These are phyloP conservation scores for Darksidea phi DNA, from an alignment of 495 filamentous ascomycete species.

Conservation along the genomic window DNA sequence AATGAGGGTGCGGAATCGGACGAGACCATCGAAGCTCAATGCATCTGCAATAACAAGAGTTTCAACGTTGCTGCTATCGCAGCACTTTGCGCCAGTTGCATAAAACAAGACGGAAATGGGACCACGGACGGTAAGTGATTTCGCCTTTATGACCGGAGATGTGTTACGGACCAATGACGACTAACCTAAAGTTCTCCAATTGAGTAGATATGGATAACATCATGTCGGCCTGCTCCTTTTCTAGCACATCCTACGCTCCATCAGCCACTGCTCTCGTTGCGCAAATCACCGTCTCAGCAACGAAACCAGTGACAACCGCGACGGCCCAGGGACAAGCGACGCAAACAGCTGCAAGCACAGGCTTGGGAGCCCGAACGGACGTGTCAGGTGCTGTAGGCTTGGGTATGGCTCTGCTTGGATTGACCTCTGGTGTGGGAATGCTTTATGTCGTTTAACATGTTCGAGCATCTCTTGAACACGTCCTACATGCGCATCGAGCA, in stretches of 20 bases:
- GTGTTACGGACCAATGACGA: neutral
- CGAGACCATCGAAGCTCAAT: neutral
- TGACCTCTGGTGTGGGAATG: neutral
- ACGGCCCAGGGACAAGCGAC: neutral
- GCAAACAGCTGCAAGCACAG: neutral
- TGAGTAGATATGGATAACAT: slow-evolving; percentile 1
- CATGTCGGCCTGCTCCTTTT: neutral
- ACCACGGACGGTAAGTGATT: neutral
- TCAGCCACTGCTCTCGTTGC: neutral
- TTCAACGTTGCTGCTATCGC: neutral
- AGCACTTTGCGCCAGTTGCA: neutral
- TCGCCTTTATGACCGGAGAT: neutral
- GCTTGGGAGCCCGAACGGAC: neutral
- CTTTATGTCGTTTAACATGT: neutral
- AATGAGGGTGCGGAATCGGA: neutral
- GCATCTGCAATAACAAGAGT: neutral
- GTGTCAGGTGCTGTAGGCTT: neutral
- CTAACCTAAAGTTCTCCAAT: neutral
- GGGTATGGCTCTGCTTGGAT: neutral
- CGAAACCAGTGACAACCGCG: neutral
- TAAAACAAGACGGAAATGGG: neutral
- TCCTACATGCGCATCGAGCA: neutral
- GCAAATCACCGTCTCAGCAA: neutral
- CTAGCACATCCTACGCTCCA: neutral
- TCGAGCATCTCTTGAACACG: neutral